Evolutionary conservation across 1,284 basidiomycete genomes (phyloP).

Genomic region (Apiotrichum laibachii): DNA sequence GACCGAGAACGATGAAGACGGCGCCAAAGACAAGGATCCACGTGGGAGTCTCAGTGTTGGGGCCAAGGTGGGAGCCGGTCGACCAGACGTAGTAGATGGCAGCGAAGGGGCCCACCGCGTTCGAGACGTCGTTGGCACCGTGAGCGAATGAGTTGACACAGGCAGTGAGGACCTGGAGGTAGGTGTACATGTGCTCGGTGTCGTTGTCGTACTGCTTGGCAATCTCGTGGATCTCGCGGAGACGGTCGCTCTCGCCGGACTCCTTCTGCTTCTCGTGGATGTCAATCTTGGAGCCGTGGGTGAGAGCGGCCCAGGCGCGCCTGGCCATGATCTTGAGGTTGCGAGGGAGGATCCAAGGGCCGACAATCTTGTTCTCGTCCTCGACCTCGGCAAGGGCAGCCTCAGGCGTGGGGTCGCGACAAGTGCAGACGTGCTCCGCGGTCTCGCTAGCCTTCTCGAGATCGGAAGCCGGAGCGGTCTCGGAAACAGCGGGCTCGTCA

Average conservation of each 20-base stretch:
- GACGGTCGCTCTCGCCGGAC: constrained; percentile 33
- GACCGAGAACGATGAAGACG: constrained; percentile 52
- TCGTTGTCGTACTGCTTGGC: constrained; percentile 54
- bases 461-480: constrained; percentile 41
- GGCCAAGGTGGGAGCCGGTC: constrained; percentile 35
- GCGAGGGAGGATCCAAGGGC: constrained; percentile 39
- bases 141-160: constrained; percentile 56
- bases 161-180: constrained; percentile 57
- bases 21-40: constrained; percentile 55
- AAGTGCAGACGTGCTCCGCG: not conserved
- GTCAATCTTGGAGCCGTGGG: constrained; percentile 33
- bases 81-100: constrained; percentile 53
- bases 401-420: constrained; percentile 8
- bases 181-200: constrained; percentile 56
- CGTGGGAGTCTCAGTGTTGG: constrained; percentile 48
- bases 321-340: constrained; percentile 52
- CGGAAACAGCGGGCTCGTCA: constrained; percentile 49
- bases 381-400: constrained; percentile 35
- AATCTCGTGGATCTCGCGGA: constrained; percentile 49
- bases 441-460: not conserved
- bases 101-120: constrained; percentile 49
- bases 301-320: constrained; percentile 29
- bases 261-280: constrained; percentile 33
- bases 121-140: constrained; percentile 51
- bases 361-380: constrained; percentile 13